phyloP scores from a whole-genome alignment of 1,284 basidiomycete genomes.

The Ustilago nuda region DNA sequence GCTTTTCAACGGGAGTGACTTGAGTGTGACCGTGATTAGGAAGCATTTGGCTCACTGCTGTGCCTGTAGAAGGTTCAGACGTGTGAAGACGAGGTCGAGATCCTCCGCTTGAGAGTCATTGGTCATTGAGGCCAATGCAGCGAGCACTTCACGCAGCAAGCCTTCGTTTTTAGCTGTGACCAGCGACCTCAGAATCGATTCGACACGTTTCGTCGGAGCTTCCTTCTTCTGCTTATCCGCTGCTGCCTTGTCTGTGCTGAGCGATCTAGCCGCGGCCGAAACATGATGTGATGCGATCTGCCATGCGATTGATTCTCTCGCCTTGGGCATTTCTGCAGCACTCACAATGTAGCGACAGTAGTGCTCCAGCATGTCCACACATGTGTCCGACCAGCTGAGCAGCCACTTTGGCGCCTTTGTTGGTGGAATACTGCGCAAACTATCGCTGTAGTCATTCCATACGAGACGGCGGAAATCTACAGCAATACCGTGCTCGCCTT shows the following conservation, averaged over 20 bases:
- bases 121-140: neutral
- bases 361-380: slow-evolving; percentile 76
- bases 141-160: slow-evolving; percentile 20
- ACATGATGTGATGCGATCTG: slow-evolving; percentile 83
- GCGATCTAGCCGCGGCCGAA: slow-evolving; percentile 2
- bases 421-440: slow-evolving; percentile 58
- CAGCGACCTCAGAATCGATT: slow-evolving; percentile 23
- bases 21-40: neutral
- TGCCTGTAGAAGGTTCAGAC: neutral
- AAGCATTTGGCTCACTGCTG: neutral
- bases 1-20: neutral
- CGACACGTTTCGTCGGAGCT: slow-evolving; percentile 5
- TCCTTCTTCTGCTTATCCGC: neutral
- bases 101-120: neutral
- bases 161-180: slow-evolving; percentile 18
- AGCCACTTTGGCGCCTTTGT: slow-evolving; percentile 72
- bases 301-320: slow-evolving; percentile 74
- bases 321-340: slow-evolving; percentile 66
- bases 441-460: slow-evolving; percentile 81
- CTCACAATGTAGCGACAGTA: slow-evolving; percentile 70
- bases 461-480: slow-evolving; percentile 85
- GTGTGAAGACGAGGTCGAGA: slow-evolving; percentile 13
- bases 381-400: slow-evolving; percentile 79
- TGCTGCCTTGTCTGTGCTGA: neutral
- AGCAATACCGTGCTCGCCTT: slow-evolving; percentile 75